phyloP scores from a whole-genome alignment of 2,329 filamentous ascomycete genomes.

The Pseudocercospora pini-densiflorae region DNA sequence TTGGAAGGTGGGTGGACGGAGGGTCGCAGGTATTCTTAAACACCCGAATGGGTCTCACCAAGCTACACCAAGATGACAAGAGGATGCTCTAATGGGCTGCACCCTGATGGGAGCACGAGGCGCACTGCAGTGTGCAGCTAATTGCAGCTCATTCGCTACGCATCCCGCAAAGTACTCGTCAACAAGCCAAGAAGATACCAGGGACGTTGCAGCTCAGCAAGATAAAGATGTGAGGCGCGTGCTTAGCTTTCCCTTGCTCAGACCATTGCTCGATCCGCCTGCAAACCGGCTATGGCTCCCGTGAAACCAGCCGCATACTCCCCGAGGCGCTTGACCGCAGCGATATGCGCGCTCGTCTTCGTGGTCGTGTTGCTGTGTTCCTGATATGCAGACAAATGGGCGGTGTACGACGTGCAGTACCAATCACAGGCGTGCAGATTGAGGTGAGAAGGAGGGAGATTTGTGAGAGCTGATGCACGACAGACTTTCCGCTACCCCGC shows the following conservation, averaged over 20 bases:
- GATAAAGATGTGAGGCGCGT: constrained; percentile 1
- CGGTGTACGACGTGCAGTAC: background rate
- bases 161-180: background rate
- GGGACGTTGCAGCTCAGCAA: constrained; percentile 3
- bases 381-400: background rate
- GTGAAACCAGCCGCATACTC: constrained; percentile 1
- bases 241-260: background rate
- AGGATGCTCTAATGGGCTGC: constrained; percentile 2
- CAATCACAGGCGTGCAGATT: background rate
- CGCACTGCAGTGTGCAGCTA: background rate
- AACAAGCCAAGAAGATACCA: constrained; percentile 10
- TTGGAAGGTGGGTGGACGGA: constrained; percentile 2
- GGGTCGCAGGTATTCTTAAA: constrained; percentile 10
- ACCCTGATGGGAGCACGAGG: constrained; percentile 8
- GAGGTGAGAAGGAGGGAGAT: background rate
- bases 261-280: background rate
- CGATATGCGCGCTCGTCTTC: background rate
- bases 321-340: background rate
- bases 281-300: background rate
- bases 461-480: background rate
- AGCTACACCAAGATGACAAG: constrained; percentile 12
- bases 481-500: background rate
- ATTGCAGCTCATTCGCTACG: background rate
- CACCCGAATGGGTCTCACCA: background rate
- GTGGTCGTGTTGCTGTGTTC: background rate